phyloP scores from a whole-genome alignment of 345 rosid species.

The Aurinia saxatilis region DNA sequence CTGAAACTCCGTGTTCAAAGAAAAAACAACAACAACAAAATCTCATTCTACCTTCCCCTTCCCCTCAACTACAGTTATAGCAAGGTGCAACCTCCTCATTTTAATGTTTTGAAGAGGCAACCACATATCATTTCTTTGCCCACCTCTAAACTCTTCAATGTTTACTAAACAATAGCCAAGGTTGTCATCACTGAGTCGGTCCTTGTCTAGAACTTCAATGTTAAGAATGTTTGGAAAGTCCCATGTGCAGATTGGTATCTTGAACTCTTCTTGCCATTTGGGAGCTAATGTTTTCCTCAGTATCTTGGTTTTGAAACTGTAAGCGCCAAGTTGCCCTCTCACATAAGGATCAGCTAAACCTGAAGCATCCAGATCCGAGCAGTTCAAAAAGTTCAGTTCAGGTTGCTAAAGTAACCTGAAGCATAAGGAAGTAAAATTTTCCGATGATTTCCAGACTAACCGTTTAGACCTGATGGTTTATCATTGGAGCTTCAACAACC shows the following conservation, averaged over 20 bases:
- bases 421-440: background rate
- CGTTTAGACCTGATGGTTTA: too few species aligned
- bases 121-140: too few species aligned
- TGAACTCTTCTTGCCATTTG: conserved; percentile 86
- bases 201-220: too few species aligned
- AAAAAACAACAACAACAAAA: conserved; percentile 6
- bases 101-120: conserved; percentile 72
- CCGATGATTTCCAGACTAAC: conserved; percentile 3
- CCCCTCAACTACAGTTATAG: too few species aligned
- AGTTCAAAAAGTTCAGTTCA: background rate
- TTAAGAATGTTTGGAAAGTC: conserved; percentile 50
- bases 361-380: too few species aligned
- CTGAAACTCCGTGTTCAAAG: background rate
- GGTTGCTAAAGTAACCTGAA: background rate
- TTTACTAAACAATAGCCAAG: conserved; percentile 67
- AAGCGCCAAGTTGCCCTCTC: conserved; percentile 81
- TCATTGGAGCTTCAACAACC: too few species aligned
- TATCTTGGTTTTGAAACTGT: conserved; percentile 65
- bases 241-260: conserved; percentile 75
- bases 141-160: conserved; percentile 55
- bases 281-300: conserved; percentile 70
- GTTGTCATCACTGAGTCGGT: conserved; percentile 60
- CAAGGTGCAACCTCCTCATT: conserved; percentile 81
- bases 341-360: conserved; percentile 95
- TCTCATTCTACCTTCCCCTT: conserved; percentile 38